Conservation (phyloP, 768 basidiomycete species). For the Paxillus rubicundulus region DNA sequence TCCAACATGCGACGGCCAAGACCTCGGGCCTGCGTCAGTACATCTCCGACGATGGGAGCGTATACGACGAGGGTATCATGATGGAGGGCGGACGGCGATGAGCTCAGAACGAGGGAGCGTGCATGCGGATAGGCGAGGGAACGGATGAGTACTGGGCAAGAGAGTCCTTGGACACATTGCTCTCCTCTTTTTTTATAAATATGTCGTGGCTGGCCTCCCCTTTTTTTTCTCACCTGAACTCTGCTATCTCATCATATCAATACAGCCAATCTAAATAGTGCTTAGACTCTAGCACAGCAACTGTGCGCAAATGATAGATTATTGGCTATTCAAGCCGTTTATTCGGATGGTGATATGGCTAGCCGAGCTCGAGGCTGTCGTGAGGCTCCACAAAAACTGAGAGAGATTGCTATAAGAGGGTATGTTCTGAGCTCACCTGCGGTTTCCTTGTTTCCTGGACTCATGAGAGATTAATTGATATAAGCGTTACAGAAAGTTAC, state of each 20-base stretch:
- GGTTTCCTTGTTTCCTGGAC: not conserved
- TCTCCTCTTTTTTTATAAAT: constrained; percentile 23
- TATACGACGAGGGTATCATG: constrained; percentile 48
- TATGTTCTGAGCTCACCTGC: not conserved
- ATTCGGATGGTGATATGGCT: too few species aligned
- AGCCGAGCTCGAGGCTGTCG: too few species aligned
- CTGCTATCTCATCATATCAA: constrained; percentile 1
- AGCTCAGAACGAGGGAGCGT: not conserved
- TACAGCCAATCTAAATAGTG: not conserved
- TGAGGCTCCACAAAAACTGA: too few species aligned
- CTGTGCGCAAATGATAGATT: not conserved
- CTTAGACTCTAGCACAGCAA: constrained; percentile 1
- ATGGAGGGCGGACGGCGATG: constrained; percentile 34
- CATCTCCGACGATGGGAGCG: constrained; percentile 46
- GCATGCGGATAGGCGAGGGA: not conserved
- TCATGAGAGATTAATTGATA: not conserved
- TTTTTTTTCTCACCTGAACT: constrained; percentile 4
- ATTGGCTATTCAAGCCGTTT: not conserved
- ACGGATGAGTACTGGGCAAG: not conserved
- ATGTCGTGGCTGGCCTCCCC: not conserved
- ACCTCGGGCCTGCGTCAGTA: constrained; percentile 57
- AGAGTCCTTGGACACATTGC: not conserved
- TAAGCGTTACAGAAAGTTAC: not conserved
- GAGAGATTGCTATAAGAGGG: not conserved
- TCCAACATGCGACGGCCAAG: constrained; percentile 40